These are phyloP conservation scores for Mycena capillaripes DNA, from an alignment of 768 basidiomycete species.

Conservation along the genomic window DNA sequence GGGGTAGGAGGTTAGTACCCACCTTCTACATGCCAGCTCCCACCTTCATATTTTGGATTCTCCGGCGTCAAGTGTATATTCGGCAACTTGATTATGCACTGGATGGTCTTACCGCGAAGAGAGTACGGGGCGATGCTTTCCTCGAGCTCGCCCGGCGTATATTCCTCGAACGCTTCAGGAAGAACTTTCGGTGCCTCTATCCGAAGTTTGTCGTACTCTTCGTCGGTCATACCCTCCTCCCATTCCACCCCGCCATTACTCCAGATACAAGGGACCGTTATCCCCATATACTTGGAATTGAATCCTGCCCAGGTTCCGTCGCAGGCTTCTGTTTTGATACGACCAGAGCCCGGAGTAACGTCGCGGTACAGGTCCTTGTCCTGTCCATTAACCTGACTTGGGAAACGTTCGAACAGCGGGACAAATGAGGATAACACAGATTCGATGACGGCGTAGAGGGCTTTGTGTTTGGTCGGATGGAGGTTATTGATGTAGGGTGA, in stretches of 20 bases:
- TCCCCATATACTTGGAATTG: not conserved
- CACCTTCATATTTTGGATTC: slow-evolving; percentile 46
- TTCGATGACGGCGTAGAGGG: slow-evolving; percentile 38
- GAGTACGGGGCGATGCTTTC: slow-evolving; percentile 22
- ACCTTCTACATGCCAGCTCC: slow-evolving; percentile 52
- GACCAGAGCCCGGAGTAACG: slow-evolving; percentile 26
- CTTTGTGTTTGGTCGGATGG: slow-evolving; percentile 33
- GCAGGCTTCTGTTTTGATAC: not conserved
- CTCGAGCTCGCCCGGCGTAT: slow-evolving; percentile 23
- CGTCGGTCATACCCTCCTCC: not conserved
- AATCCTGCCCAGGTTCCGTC: slow-evolving; percentile 14
- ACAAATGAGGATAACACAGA: slow-evolving; percentile 37
- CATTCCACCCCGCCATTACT: not conserved
- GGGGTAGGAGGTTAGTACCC: no score
- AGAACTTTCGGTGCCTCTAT: slow-evolving; percentile 12
- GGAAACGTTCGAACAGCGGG: slow-evolving; percentile 44
- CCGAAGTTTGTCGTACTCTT: not conserved
- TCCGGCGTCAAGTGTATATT: slow-evolving; percentile 49
- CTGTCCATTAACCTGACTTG: slow-evolving; percentile 35
- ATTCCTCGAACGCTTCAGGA: slow-evolving; percentile 13
- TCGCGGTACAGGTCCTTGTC: slow-evolving; percentile 29
- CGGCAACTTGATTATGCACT: slow-evolving; percentile 53
- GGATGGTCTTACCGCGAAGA: slow-evolving; percentile 39
- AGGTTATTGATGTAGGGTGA: slow-evolving; percentile 47
- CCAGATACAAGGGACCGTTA: slow-evolving; percentile 27